A percentile compares a stretch with the other conserved stretches of the same genome.
Evolutionary conservation across 2,329 filamentous ascomycete species (phyloP).

Genomic region (Claviceps purpurea): DNA sequence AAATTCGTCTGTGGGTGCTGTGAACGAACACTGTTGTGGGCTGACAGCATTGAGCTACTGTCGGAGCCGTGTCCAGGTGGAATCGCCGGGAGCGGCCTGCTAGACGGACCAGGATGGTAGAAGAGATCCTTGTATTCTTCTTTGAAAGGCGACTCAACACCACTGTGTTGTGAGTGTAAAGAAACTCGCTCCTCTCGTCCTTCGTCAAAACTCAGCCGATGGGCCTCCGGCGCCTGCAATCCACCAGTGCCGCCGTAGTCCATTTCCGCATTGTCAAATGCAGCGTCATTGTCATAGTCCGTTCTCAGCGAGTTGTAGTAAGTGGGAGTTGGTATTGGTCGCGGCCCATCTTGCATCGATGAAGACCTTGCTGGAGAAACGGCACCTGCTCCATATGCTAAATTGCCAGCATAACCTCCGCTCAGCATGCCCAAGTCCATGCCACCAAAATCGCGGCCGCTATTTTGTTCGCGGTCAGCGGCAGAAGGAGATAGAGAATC

Average conservation of each 20-base stretch:
- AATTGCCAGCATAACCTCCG: constrained; percentile 49
- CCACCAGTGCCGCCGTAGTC: constrained; percentile 89
- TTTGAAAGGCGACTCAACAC: constrained; percentile 51
- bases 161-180: constrained; percentile 40
- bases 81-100: constrained; percentile 49
- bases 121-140: constrained; percentile 82
- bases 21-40: constrained; percentile 27
- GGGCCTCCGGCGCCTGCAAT: constrained; percentile 57
- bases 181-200: constrained; percentile 61
- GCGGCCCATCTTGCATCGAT: constrained; percentile 29
- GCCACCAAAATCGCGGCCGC: constrained; percentile 57
- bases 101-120: constrained; percentile 72
- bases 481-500: constrained; percentile 28
- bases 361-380: constrained; percentile 26
- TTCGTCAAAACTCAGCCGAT: constrained; percentile 81
- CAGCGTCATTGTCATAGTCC: constrained; percentile 20
- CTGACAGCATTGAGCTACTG: constrained; percentile 36
- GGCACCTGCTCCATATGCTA: constrained; percentile 36
- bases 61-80: constrained; percentile 51
- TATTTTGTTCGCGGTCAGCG: constrained; percentile 36
- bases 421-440: constrained; percentile 66
- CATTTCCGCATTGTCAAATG: constrained; percentile 52
- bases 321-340: constrained; percentile 35
- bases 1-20: constrained; percentile 37
- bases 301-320: constrained; percentile 16